Evolutionary conservation across 225 moss, liverwort and hornwort species (phyloP), one percentile per base, ranked within the genome.

Genomic region (Sphagnum contortum): DNA sequence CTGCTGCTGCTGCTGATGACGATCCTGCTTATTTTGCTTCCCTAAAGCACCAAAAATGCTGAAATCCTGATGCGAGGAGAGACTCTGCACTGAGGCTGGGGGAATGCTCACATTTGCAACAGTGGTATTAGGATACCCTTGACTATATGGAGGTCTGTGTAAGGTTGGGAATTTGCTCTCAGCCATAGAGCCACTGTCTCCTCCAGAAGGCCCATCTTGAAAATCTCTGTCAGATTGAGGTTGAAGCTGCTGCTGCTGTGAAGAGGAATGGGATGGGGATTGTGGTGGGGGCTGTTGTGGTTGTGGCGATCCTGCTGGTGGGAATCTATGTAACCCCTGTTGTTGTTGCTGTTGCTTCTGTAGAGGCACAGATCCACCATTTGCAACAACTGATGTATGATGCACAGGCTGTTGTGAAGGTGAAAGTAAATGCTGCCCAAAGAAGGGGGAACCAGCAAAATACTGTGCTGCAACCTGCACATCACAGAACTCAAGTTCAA

Each of bases 401-500:
- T 83, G 92, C 52, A 72, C 81, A 29, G 61, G 69, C 68, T 82
- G 90, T 69, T 79, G 84, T 48, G 80, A 85, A 51, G 80, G 86
- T 4, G 73, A 6, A 61, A 89, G 77, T 74, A 85, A 57, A 60
- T 87, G 95, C 55, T 92, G 92, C 12, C 84, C 49, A 63, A 83
- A 96, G 49, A 81, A 90, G 47, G 91, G 86, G 69, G 66, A 77
- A 47, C 76, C 68, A 29, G 80, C 68, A n/a, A 85, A 96, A 70
- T 69, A 92, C 72, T 88, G 92, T 6, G 92, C 81, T 64, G 29
- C 71, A 64, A 77, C 83, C 80, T 91, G 89, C 84, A 64, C 4
- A 62, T 29, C 29, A 29, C 29, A 29, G 0, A 29, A 29, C 29
- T 29, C 29, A 29, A 29, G 29, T 29, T 29, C 29, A 29, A 29